Evolutionary conservation across 768 basidiomycete species (phyloP).

Genomic region (Termitomyces sp.): DNA sequence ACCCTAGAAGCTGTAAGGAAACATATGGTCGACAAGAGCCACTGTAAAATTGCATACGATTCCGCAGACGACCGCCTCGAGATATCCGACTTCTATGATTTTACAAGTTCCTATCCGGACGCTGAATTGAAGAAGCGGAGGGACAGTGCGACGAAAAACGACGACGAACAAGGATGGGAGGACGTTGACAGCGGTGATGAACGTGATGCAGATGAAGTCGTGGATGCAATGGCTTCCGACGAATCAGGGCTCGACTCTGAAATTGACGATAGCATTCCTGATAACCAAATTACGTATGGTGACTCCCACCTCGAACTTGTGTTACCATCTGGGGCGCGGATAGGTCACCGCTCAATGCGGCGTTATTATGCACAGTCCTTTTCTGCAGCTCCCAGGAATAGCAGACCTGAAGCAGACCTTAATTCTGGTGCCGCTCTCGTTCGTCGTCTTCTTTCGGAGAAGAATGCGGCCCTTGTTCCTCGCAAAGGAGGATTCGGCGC

Average conservation of each 20-base stretch:
- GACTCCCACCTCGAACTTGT: constrained; percentile 85
- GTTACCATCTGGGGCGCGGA: constrained; percentile 85
- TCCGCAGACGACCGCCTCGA: constrained; percentile 76
- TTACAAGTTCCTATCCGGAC: constrained; percentile 71
- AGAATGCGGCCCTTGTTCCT: constrained; percentile 81
- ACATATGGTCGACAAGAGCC: constrained; percentile 94
- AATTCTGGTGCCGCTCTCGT: constrained; percentile 76
- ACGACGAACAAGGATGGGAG: constrained; percentile 25
- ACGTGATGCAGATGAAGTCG: constrained; percentile 38
- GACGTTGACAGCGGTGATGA: constrained; percentile 36
- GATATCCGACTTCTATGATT: constrained; percentile 92
- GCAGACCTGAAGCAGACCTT: constrained; percentile 45
- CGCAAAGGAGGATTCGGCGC: constrained; percentile 83
- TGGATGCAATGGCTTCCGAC: constrained; percentile 30
- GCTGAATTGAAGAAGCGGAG: constrained; percentile 23
- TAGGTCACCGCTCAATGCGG: constrained; percentile 86
- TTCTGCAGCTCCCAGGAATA: constrained; percentile 33
- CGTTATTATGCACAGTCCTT: constrained; percentile 86
- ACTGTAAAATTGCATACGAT: constrained; percentile 95
- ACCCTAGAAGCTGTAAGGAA: constrained; percentile 84
- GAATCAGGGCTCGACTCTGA: constrained; percentile 30
- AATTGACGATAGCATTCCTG: constrained; percentile 39
- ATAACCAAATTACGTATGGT: constrained; percentile 64
- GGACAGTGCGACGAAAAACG: constrained; percentile 18
- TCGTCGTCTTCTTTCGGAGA: constrained; percentile 72